These are phyloP conservation scores for Nakaseomyces glabratus DNA, from an alignment of 1,139 yeast genomes.

Conservation along the genomic window DNA sequence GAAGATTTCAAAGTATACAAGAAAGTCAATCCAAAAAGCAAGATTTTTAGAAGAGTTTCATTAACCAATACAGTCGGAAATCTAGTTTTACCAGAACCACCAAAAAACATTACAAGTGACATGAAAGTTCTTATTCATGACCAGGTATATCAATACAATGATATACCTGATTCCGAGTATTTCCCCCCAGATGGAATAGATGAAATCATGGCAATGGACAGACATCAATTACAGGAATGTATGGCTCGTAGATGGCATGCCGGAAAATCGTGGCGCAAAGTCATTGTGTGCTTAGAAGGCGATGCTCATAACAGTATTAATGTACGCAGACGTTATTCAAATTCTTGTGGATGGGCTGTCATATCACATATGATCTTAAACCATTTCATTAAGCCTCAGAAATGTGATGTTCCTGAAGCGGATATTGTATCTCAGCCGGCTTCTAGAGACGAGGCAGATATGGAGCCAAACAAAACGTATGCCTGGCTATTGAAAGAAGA, in stretches of 20 bases:
- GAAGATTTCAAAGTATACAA: conserved; percentile 22
- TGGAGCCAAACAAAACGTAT: conserved; percentile 1
- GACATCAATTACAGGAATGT: conserved; percentile 46
- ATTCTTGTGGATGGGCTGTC: conserved; percentile 97
- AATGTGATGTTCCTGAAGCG: conserved; percentile 7
- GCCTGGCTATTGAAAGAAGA: conserved; percentile 4
- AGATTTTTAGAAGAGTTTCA: conserved; percentile 30
- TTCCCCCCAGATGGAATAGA: conserved; percentile 13
- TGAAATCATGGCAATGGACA: conserved; percentile 23
- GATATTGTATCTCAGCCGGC: neutral
- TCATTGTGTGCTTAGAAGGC: conserved; percentile 71
- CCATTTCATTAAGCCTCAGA: conserved; percentile 39
- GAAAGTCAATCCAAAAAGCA: conserved; percentile 23
- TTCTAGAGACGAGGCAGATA: neutral
- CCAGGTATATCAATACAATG: conserved; percentile 54
- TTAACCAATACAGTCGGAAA: conserved; percentile 13
- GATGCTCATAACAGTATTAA: conserved; percentile 94
- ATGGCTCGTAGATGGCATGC: conserved; percentile 86
- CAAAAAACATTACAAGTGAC: conserved; percentile 48
- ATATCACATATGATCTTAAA: conserved; percentile 65
- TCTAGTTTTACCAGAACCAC: conserved; percentile 23
- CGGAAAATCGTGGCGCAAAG: conserved; percentile 82
- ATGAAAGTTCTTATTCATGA: conserved; percentile 69
- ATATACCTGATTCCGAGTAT: conserved; percentile 48
- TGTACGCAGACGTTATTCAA: conserved; percentile 79